Percentiles rank a stretch among this genome's conserved stretches.
Evolutionary conservation across 176 grass and related monocot species (phyloP).

Genomic region (Aegilops longissima): DNA sequence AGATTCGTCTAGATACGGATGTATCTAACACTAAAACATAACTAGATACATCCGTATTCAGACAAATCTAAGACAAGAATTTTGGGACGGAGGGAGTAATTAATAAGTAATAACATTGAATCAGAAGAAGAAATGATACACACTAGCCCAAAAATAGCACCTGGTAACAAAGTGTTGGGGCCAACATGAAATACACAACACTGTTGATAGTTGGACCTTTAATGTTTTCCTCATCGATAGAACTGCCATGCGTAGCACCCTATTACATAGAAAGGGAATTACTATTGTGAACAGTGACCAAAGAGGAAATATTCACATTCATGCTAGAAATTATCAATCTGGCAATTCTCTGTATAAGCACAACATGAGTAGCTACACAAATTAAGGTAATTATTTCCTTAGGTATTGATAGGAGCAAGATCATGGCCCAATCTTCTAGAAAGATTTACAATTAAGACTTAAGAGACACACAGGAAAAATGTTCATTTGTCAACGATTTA

Average conservation of each 20-base stretch:
- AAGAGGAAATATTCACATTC: neutral
- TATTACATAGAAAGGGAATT: conserved; percentile 26
- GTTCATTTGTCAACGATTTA: neutral
- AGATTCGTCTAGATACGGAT: too few species aligned
- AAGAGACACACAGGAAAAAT: neutral
- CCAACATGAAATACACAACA: conserved; percentile 77
- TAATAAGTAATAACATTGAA: neutral
- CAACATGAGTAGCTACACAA: conserved; percentile 17
- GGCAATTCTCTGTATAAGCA: neutral
- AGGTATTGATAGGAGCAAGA: neutral
- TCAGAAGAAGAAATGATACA: neutral
- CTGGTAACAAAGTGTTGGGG: conserved; percentile 98
- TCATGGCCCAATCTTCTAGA: neutral
- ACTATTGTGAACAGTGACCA: conserved; percentile 4
- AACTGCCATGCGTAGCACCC: conserved; percentile 44
- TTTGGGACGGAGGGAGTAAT: too few species aligned
- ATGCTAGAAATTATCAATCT: conserved; percentile 13
- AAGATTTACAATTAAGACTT: neutral
- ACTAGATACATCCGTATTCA: too few species aligned
- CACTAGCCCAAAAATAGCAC: conserved; percentile 33
- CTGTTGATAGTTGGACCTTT: conserved; percentile 63
- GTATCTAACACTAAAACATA: too few species aligned
- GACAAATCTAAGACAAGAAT: too few species aligned
- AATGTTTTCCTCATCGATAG: conserved; percentile 43
- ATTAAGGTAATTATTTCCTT: neutral